Evolutionary conservation across 352 stramenopile genomes (phyloP), one percentile per base, ranked within the genome.

Genomic region (Globisporangium megalacanthum): DNA sequence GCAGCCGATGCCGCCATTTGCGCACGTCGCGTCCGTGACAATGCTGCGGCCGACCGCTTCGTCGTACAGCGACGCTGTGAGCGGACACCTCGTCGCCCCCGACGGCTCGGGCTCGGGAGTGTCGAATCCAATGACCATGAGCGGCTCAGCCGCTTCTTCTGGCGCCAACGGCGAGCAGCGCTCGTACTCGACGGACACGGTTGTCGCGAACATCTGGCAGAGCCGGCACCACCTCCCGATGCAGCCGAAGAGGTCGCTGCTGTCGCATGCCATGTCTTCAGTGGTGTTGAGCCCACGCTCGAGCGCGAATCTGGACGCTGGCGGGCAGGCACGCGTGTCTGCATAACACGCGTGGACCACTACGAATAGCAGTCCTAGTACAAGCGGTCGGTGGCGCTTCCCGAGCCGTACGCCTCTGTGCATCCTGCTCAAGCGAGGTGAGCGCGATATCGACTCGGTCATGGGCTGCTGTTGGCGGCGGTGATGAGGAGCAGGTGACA

Each of bases 21-120:
- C 35, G 11, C 63, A 68, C n/a, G 54, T 55, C 17, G 36, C 17
- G 53, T 70, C 64, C 0, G 60, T 53, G 20, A 68, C 47, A 19
- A 68, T 44, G 10, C 64, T 45, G 42, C 67, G 51, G n/a, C 63
- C 63, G 17, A 56, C 20, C 1, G 46, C 57, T 19, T 35, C 31
- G 17, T 68, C 54, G 13, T 31, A 19, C 15, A 31, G 9, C 8
- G 60, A 64, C 5, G 55, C 60, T 17, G 20, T 47, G 17, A 61
- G 44, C 5, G 57, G 29, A 15, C 54, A 66, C 39, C 33, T 35
- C n/a, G 1, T 31, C 19, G 20, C 19, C 9, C 9, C 41, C 47
- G 20, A 39, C 14, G 22, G 36, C 25, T 11, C 25, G 10, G 13
- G 9, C 19, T 15, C 25, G 13, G 22, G n/a, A 1, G 42, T 48